Evolutionary conservation across 1,139 yeast species (phyloP).

Genomic region (Scheffersomyces segobiensis): DNA sequence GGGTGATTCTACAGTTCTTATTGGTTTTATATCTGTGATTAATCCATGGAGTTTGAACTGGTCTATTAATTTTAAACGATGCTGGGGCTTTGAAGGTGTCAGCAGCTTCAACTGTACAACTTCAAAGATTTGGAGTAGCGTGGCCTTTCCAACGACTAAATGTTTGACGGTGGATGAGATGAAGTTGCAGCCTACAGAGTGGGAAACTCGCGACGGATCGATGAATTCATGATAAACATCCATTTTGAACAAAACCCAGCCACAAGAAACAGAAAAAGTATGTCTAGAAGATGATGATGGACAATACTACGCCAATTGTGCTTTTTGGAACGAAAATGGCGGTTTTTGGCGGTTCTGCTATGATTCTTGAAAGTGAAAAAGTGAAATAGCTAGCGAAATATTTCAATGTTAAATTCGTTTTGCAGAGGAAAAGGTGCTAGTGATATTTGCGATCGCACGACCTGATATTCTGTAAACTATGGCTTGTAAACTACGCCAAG

Average conservation of each 20-base stretch:
- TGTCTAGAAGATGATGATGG: neutral
- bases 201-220: conserved; percentile 74
- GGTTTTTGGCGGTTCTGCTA: neutral
- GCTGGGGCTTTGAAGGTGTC: conserved; percentile 21
- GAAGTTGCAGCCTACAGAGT: conserved; percentile 63
- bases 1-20: conserved; percentile 53
- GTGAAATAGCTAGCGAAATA: neutral
- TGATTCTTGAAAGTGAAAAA: neutral
- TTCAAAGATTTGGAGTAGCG: conserved; percentile 68
- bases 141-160: conserved; percentile 70
- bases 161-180: conserved; percentile 51
- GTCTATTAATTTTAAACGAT: conserved; percentile 52
- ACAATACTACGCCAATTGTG: neutral
- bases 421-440: neutral
- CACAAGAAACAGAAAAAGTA: neutral
- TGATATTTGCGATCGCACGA: neutral
- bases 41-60: conserved; percentile 76
- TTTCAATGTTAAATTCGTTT: neutral
- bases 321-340: neutral
- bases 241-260: conserved; percentile 40
- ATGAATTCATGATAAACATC: conserved; percentile 80
- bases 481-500: too few species aligned
- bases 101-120: conserved; percentile 28
- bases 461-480: neutral
- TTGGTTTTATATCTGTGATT: conserved; percentile 56